Conservation (phyloP, 2,329 filamentous ascomycete species). For the Didymosphaeria variabile region DNA sequence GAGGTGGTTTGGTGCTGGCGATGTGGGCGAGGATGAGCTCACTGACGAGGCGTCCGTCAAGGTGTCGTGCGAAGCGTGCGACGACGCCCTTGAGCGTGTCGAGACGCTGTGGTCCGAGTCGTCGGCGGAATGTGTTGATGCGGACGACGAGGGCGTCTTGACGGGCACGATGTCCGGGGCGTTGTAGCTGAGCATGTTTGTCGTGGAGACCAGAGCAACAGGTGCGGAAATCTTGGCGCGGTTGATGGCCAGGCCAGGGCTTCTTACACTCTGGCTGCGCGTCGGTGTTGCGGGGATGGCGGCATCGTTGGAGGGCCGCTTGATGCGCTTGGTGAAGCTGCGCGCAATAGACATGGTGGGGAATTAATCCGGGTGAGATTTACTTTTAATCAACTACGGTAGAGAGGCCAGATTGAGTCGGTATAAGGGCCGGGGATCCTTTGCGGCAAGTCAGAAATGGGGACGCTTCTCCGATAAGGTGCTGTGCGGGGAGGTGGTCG, state of each 20-base stretch:
- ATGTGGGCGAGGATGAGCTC: slow-evolving; percentile 56
- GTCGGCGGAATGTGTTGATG: slow-evolving; percentile 68
- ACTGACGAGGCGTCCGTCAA: slow-evolving; percentile 72
- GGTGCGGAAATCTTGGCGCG: slow-evolving; percentile 86
- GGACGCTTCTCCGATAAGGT: slow-evolving; percentile 36
- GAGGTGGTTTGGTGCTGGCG: slow-evolving; percentile 64
- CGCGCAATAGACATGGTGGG: slow-evolving; percentile 68
- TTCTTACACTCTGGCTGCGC: slow-evolving; percentile 58
- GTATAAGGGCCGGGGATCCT: slow-evolving; percentile 44
- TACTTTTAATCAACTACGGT: slow-evolving; percentile 32
- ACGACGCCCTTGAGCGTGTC: slow-evolving; percentile 55
- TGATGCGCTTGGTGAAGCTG: slow-evolving; percentile 75
- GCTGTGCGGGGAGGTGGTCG: slow-evolving; percentile 44
- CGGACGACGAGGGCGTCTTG: slow-evolving; percentile 58
- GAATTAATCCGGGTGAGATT: slow-evolving; percentile 43
- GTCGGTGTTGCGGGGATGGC: slow-evolving; percentile 27
- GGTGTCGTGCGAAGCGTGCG: slow-evolving; percentile 69
- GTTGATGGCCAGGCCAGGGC: slow-evolving; percentile 57
- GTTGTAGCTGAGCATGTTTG: slow-evolving; percentile 95
- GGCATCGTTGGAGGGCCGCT: slow-evolving; percentile 58
- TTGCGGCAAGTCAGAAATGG: slow-evolving; percentile 20
- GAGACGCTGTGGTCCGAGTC: slow-evolving; percentile 73
- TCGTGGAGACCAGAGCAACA: slow-evolving; percentile 87
- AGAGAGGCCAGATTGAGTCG: slow-evolving; percentile 29
- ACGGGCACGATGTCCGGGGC: slow-evolving; percentile 77